phyloP scores from a whole-genome alignment of 1,139 yeast species.

The Yamadazyma atmosphaerica region DNA sequence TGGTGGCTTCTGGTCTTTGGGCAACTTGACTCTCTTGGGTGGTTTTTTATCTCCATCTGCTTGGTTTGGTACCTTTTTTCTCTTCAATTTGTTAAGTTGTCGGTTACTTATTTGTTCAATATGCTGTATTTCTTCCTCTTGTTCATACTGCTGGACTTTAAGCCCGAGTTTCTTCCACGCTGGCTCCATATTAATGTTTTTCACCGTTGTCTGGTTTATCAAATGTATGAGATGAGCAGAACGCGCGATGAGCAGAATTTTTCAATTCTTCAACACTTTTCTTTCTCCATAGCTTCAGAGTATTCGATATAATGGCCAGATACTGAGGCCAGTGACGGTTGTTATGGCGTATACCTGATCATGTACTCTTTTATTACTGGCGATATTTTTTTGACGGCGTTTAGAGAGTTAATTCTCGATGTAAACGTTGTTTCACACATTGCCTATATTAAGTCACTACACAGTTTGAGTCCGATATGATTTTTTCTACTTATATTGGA shows the following conservation, averaged over 20 bases:
- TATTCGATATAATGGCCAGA: neutral
- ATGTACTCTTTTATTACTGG: no score
- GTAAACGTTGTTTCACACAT: constrained; percentile 18
- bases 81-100: constrained; percentile 46
- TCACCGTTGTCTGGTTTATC: neutral
- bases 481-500: constrained; percentile 45
- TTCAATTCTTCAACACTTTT: neutral
- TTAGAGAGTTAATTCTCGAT: constrained; percentile 6
- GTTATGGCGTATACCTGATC: neutral
- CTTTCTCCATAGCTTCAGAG: neutral
- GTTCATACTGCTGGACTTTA: constrained; percentile 46
- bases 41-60: constrained; percentile 46
- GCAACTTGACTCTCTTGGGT: constrained; percentile 73
- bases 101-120: constrained; percentile 45
- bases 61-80: constrained; percentile 30
- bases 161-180: constrained; percentile 92
- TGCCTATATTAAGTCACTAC: constrained; percentile 28
- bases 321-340: neutral
- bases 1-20: constrained; percentile 70
- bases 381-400: constrained; percentile 18
- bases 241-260: neutral
- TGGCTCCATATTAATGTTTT: constrained; percentile 43
- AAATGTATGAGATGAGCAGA: neutral
- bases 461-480: constrained; percentile 58
- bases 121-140: constrained; percentile 35